These are phyloP conservation scores for Cryptosporidium viatorum DNA, from an alignment of 169 alveolate genomes.

Conservation along the genomic window DNA sequence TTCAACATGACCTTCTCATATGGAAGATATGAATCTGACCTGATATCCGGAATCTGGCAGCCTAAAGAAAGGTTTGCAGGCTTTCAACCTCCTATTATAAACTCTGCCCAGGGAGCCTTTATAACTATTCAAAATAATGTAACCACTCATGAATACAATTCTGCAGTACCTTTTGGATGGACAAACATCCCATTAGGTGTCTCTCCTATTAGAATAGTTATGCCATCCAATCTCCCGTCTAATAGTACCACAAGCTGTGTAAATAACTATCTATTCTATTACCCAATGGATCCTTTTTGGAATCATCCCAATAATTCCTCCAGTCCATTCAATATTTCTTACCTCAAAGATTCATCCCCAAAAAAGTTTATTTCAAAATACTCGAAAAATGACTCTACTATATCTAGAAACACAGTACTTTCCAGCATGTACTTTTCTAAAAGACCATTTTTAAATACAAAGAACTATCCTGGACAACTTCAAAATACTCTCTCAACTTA, in stretches of 20 bases:
- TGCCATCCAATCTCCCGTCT: conserved; percentile 63
- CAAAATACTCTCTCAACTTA: conserved; percentile 45
- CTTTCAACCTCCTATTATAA: conserved; percentile 56
- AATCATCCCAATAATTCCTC: conserved; percentile 13
- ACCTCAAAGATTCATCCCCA: conserved; percentile 3
- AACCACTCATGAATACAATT: conserved; percentile 44
- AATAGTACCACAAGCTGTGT: background rate
- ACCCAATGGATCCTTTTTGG: conserved; percentile 69
- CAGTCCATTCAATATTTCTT: conserved; percentile 13
- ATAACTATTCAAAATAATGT: conserved; percentile 52
- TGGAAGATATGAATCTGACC: conserved; percentile 17
- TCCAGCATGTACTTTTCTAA: conserved; percentile 64
- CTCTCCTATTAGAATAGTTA: conserved; percentile 51
- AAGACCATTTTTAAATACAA: conserved; percentile 45
- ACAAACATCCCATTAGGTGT: conserved; percentile 54
- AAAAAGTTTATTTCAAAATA: background rate
- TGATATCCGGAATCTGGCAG: conserved; percentile 17
- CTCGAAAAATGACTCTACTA: conserved; percentile 4
- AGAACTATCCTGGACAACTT: conserved; percentile 48
- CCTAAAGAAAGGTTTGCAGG: conserved; percentile 51
- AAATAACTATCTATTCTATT: conserved; percentile 47
- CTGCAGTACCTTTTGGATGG: conserved; percentile 76
- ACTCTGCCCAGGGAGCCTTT: conserved; percentile 71
- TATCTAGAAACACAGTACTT: conserved; percentile 36
- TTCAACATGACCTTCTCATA: conserved; percentile 45